Evolutionary conservation across 768 basidiomycete genomes (phyloP).

Genomic region (Suillus weaverae): DNA sequence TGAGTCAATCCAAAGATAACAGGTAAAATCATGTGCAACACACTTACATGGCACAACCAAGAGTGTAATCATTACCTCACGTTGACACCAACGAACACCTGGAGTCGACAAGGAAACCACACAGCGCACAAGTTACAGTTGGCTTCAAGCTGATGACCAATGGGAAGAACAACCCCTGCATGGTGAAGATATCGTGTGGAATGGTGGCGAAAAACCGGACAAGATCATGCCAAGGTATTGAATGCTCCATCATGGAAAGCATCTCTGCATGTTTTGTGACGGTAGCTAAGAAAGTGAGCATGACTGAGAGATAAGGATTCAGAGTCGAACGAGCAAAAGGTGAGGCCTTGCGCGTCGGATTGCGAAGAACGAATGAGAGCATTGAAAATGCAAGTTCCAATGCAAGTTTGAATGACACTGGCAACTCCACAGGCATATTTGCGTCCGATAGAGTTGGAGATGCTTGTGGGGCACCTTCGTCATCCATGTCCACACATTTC

Average conservation of each 20-base stretch:
- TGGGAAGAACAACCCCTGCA: slow-evolving; percentile 49
- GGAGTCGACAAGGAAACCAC: too few relatives aligned
- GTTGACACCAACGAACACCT: too few relatives aligned
- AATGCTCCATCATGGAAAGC: slow-evolving; percentile 64
- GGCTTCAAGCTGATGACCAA: too few relatives aligned
- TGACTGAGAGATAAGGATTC: slow-evolving; percentile 84
- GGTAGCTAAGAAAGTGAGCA: slow-evolving; percentile 88
- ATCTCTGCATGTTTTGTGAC: slow-evolving; percentile 64
- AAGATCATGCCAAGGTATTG: slow-evolving; percentile 83
- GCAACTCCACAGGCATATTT: slow-evolving; percentile 44
- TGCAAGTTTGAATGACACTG: slow-evolving; percentile 70
- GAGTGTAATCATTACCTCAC: background rate
- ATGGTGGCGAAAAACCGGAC: slow-evolving; percentile 61
- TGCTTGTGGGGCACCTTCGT: slow-evolving; percentile 36
- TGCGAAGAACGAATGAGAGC: slow-evolving; percentile 68
- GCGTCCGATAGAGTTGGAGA: slow-evolving; percentile 33
- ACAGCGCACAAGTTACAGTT: too few relatives aligned
- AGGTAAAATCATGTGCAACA: background rate
- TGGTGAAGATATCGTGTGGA: slow-evolving; percentile 51
- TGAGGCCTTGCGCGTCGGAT: slow-evolving; percentile 60
- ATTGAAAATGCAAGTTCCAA: slow-evolving; percentile 78
- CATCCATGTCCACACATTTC: slow-evolving; percentile 67
- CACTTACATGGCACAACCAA: background rate
- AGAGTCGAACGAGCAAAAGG: slow-evolving; percentile 54
- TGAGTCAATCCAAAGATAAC: background rate